Percentiles rank a stretch among this genome's conserved stretches.
Conservation (phyloP, 805 yeast species). For the Candida vartiovaarae region DNA sequence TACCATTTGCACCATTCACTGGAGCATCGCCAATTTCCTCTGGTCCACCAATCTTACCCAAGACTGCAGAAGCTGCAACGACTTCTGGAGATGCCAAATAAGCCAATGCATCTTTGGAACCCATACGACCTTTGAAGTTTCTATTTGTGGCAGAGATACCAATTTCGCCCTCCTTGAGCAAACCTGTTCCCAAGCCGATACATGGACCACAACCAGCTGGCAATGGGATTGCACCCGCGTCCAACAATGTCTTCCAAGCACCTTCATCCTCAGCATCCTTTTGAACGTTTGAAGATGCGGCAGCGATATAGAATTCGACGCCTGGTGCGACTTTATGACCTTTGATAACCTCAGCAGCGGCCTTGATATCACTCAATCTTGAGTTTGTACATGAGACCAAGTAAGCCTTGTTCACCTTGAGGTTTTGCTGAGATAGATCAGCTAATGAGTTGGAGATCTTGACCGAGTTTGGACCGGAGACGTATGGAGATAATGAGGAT, state of each 20-base stretch:
- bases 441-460: conserved; percentile 77
- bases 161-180: conserved; percentile 91
- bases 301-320: conserved; percentile 95
- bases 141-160: conserved; percentile 98
- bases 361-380: conserved; percentile 82
- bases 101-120: conserved; percentile 92
- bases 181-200: conserved; percentile 93
- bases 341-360: conserved; percentile 82
- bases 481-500: conserved; percentile 72
- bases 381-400: conserved; percentile 98
- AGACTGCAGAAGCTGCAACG: conserved; percentile 96
- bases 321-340: conserved; percentile 81
- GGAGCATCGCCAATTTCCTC: conserved; percentile 69
- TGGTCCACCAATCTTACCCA: conserved; percentile 91
- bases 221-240: conserved; percentile 89
- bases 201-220: conserved; percentile 99
- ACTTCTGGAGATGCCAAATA: conserved; percentile 96
- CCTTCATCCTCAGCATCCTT: conserved; percentile 86
- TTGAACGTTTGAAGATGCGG: conserved; percentile 92
- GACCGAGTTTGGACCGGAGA: conserved; percentile 97
- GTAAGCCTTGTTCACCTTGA: conserved; percentile 88
- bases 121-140: conserved; percentile 99
- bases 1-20: conserved; percentile 42
- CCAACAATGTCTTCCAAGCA: conserved; percentile 84
- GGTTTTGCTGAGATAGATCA: conserved; percentile 62